Base-by-base conservation (phyloP, 768 basidiomycete species). In the Hygrocybe punicea region DNA sequence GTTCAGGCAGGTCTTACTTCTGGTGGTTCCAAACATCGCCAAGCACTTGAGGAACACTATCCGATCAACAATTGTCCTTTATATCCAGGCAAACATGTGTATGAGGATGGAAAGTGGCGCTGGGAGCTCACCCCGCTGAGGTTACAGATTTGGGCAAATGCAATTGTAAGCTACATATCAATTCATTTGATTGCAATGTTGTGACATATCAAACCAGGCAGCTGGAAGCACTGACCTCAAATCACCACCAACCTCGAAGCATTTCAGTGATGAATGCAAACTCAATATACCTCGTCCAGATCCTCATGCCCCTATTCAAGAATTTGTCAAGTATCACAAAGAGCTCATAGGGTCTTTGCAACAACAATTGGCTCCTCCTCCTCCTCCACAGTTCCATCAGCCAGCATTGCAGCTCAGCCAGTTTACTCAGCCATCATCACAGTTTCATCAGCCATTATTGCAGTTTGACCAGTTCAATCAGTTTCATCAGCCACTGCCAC, bases 101-200 rank as follows among this genome's bases (percentile, higher is more conserved):
- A 21, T 25, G 10, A 21, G n/a, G 34, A 35, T 21, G 35, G 24
- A 29, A 17, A 53, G 14, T 13, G n/a, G 14, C 35, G 8, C 36
- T 53, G 51, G 51, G 21, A 53, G 23, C 36, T 53, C n/a, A 53
- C n/a, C 24, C 16, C 21, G 11, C 51, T 53, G 17, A n/a, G 51
- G 23, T 17, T 39, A 17, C 51, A 53, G 24, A 17, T 53, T 16
- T 53, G 51, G 51, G 51, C 51, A 25, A 35, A 19, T 39, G 23
- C 33, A 17, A 21, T 47, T 10, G 51, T 53, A 33, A 35, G 33
- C 37, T 36, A 36, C 17, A 35, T 40, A 36, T 29, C 34, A 29
- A 29, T 17, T 34, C n/a, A 29, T 39, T 40, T 13, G 9, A 34
- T 17, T 35, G 19, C 21, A 39, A 9, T 53, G 51, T 16, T 24